Conservation (phyloP, 2,329 filamentous ascomycete species). For the Xylaria sp. region DNA sequence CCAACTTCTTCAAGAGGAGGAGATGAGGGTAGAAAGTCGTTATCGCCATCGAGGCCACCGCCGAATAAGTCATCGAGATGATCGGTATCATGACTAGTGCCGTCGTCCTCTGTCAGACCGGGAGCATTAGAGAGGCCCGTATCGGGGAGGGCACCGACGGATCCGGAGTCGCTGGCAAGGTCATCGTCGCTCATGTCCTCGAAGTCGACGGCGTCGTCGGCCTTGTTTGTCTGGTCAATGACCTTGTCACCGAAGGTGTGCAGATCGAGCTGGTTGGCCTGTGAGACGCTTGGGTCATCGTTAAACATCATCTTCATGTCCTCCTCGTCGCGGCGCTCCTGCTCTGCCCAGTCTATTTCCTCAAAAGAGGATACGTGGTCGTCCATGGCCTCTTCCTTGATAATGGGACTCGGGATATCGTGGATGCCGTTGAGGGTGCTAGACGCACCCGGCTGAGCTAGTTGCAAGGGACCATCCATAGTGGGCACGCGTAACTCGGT, state of each 20-base stretch:
- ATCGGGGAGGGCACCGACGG: constrained; percentile 37
- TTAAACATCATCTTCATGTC: constrained; percentile 54
- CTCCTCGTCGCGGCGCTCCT: constrained; percentile 41
- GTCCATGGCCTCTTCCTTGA: constrained; percentile 38
- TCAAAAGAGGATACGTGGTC: constrained; percentile 31
- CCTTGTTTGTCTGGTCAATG: constrained; percentile 76
- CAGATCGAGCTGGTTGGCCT: constrained; percentile 50
- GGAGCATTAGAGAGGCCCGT: constrained; percentile 54
- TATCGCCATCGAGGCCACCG: constrained; percentile 56
- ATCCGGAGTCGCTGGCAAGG: constrained; percentile 71
- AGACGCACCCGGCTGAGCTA: constrained; percentile 19
- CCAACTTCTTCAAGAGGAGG: constrained; percentile 47
- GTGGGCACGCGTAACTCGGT: neutral
- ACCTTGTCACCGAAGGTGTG: constrained; percentile 45
- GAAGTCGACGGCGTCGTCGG: constrained; percentile 88
- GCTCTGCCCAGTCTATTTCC: constrained; percentile 39
- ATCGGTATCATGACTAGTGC: constrained; percentile 62
- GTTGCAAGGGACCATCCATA: constrained; percentile 17
- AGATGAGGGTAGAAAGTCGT: constrained; percentile 50
- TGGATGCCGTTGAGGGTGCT: constrained; percentile 21
- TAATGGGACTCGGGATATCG: constrained; percentile 26
- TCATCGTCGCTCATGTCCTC: constrained; percentile 93
- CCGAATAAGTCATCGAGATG: constrained; percentile 70
- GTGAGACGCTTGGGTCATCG: constrained; percentile 51
- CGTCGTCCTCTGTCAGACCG: constrained; percentile 63